Conservation (phyloP, 1,284 basidiomycete species). For the Erythrobasidium hasegawianum region DNA sequence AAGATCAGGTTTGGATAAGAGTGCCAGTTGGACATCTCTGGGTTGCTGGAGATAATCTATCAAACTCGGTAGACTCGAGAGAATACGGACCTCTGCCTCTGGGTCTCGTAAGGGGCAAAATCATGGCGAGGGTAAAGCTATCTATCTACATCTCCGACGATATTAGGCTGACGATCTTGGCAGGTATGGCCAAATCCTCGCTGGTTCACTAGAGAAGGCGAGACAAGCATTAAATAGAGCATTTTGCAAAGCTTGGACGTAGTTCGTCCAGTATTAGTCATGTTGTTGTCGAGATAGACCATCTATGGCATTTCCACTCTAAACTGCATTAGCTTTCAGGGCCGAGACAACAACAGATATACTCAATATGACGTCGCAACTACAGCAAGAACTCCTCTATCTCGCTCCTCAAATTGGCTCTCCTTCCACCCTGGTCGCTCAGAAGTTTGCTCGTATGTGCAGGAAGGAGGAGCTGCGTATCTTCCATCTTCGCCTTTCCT, state of each 20-base stretch:
- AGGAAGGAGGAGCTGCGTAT: not conserved
- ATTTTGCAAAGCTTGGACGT: no score
- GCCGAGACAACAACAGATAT: no score
- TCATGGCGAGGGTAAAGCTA: constrained; percentile 64
- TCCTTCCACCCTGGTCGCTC: not conserved
- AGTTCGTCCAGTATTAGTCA: no score
- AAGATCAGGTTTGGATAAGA: constrained; percentile 40
- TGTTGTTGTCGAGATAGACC: no score
- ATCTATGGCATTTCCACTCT: no score
- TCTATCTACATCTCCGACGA: not conserved
- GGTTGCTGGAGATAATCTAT: constrained; percentile 85
- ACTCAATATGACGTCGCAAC: not conserved
- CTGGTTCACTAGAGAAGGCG: not conserved
- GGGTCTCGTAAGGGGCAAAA: constrained; percentile 70
- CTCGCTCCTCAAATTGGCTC: not conserved
- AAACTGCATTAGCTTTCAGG: no score
- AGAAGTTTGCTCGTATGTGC: not conserved
- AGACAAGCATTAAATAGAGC: no score
- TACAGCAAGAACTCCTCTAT: constrained; percentile 1
- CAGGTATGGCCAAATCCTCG: constrained; percentile 1
- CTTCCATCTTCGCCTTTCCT: constrained; percentile 5
- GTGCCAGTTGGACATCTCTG: constrained; percentile 59
- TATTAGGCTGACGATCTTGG: not conserved
- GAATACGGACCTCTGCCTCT: constrained; percentile 87
- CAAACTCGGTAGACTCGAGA: constrained; percentile 78